Conservation (phyloP, 371 early-diverging fungal species). For the Mortierella sp. region DNA sequence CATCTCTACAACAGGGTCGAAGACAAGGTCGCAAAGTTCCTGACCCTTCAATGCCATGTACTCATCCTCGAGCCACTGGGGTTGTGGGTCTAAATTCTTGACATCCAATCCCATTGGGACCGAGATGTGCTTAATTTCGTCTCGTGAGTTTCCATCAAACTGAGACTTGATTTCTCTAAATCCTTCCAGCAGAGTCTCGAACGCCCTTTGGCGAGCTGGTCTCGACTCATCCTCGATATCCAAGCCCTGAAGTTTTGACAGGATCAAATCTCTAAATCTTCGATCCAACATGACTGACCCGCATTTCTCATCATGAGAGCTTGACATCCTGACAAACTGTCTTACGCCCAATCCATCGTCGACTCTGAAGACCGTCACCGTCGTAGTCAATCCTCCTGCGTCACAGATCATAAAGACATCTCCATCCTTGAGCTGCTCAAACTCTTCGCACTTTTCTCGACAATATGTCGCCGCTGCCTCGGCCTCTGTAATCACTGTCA, state of each 20-base stretch:
- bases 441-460: slow-evolving; percentile 51
- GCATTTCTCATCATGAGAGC: slow-evolving; percentile 42
- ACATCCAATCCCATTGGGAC: slow-evolving; percentile 54
- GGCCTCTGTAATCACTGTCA: slow-evolving; percentile 56
- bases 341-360: slow-evolving; percentile 47
- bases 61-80: slow-evolving; percentile 55
- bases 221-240: slow-evolving; percentile 33
- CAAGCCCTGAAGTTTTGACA: slow-evolving; percentile 45
- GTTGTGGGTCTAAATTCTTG: slow-evolving; percentile 22
- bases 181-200: slow-evolving; percentile 49
- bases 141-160: slow-evolving; percentile 32
- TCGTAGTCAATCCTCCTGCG: slow-evolving; percentile 48
- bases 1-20: slow-evolving; percentile 69
- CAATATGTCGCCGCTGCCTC: slow-evolving; percentile 57
- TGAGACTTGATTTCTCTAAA: slow-evolving; percentile 54
- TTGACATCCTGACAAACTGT: slow-evolving; percentile 49
- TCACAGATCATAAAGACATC: slow-evolving; percentile 60
- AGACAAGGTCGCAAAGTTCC: slow-evolving; percentile 58
- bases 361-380: slow-evolving; percentile 42
- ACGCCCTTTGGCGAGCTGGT: slow-evolving; percentile 32
- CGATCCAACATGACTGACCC: slow-evolving; percentile 50
- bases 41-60: slow-evolving; percentile 50
- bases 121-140: slow-evolving; percentile 44
- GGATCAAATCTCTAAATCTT: slow-evolving; percentile 29
- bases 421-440: slow-evolving; percentile 42